A percentile compares a stretch with the other conserved stretches of the same genome.
Evolutionary conservation across 2,329 filamentous ascomycete genomes (phyloP).

Genomic region (Alternaria infectoria): DNA sequence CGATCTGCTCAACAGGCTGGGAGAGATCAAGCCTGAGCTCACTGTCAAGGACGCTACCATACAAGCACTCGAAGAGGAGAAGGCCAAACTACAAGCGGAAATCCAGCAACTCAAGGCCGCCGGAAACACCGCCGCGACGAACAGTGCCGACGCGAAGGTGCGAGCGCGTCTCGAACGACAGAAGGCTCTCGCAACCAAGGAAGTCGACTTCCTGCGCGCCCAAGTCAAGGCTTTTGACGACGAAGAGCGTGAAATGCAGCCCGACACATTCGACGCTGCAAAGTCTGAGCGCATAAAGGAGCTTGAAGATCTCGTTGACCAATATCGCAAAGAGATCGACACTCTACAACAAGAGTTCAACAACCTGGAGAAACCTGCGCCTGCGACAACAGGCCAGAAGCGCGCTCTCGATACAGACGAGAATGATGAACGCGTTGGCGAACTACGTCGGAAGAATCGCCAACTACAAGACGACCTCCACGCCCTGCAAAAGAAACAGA

Average conservation of each 20-base stretch:
- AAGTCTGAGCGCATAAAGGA: conserved; percentile 78
- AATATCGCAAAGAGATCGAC: conserved; percentile 83
- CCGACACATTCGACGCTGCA: conserved; percentile 76
- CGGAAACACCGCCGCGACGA: conserved; percentile 45
- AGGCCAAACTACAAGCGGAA: conserved; percentile 67
- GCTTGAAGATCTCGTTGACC: conserved; percentile 83
- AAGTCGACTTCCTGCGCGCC: conserved; percentile 90
- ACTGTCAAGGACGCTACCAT: conserved; percentile 78
- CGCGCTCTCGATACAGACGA: conserved; percentile 64
- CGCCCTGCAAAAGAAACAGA: conserved; percentile 70
- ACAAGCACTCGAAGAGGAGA: conserved; percentile 73
- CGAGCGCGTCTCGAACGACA: conserved; percentile 83
- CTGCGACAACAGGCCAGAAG: conserved; percentile 62
- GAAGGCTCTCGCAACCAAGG: conserved; percentile 82
- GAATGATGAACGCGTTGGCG: conserved; percentile 75
- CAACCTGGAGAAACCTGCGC: conserved; percentile 63
- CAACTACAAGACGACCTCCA: conserved; percentile 80
- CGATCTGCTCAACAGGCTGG: conserved; percentile 79
- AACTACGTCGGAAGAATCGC: conserved; percentile 85
- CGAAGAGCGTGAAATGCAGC: conserved; percentile 86
- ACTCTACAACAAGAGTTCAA: conserved; percentile 76
- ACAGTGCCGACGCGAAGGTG: conserved; percentile 66
- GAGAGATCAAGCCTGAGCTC: conserved; percentile 78
- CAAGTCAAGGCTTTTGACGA: conserved; percentile 86
- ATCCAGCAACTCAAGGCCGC: conserved; percentile 71